These are phyloP conservation scores for Roridomyces roridus DNA, from an alignment of 768 basidiomycete genomes.

Conservation along the genomic window DNA sequence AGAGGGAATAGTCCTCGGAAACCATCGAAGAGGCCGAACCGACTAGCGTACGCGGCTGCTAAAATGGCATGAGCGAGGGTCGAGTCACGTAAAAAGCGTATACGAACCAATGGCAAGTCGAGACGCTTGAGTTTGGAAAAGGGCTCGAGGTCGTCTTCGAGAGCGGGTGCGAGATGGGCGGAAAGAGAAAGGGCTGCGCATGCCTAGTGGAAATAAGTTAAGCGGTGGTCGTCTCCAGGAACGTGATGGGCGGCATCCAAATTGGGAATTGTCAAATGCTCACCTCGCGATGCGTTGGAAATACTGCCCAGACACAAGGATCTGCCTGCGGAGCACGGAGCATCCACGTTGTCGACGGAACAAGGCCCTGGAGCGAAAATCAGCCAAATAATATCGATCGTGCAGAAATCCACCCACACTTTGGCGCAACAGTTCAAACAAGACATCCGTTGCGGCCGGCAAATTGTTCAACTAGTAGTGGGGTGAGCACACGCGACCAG, in stretches of 20 bases:
- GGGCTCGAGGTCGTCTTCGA: constrained; percentile 69
- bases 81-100: constrained; percentile 8
- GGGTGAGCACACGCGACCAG: background rate
- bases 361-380: constrained; percentile 5
- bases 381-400: background rate
- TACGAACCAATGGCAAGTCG: constrained; percentile 16
- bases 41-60: no score
- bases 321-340: constrained; percentile 1
- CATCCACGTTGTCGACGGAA: constrained; percentile 19
- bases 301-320: constrained; percentile 20
- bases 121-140: constrained; percentile 61
- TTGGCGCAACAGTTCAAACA: background rate
- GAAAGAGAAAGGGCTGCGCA: constrained; percentile 59
- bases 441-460: background rate
- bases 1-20: constrained; percentile 58
- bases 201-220: constrained; percentile 46
- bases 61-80: constrained; percentile 28
- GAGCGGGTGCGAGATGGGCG: constrained; percentile 55
- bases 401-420: no score
- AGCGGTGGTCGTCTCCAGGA: constrained; percentile 13
- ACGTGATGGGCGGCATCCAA: constrained; percentile 3
- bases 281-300: constrained; percentile 26
- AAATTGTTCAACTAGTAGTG: constrained; percentile 5
- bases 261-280: constrained; percentile 4
- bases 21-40: no score